Evolutionary conservation across 1,284 basidiomycete species (phyloP), one percentile per base, ranked within the genome.

Genomic region (Moesziomyces sp.): DNA sequence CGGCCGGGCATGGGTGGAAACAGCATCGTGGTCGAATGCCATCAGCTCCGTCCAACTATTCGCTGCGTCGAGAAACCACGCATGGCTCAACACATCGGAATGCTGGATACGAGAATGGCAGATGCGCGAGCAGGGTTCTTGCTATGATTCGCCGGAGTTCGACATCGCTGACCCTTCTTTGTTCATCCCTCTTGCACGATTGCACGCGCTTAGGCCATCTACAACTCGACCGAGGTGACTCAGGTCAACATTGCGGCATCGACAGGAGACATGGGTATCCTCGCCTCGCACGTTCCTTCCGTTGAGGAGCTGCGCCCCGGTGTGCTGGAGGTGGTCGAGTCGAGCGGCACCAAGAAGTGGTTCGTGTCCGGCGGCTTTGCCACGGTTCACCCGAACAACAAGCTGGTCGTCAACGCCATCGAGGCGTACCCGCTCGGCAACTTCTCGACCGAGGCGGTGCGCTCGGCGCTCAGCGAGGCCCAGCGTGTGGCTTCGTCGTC

Each of bases 301-400:
- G 79, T 84, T 23, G 82, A 84, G 66, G 72, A 82, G 67, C 79
- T 84, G 48, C 79, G 81, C 34, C 82, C 82, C 19, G 82, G 82
- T 53, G 58, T 84, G 45, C 56, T 84, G 43, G 82, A 84, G 63
- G 80, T 84, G n/a, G 73, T 84, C 58, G 81, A 84, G 57, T 70
- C 76, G 18, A 58, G 50, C 56, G 82, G 80, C 45, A 64, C 74
- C 46, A 82, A 80, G 72, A 83, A 81, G 64, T 81, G 74, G 74
- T 84, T 83, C 63, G 97, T 94, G 57, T 97, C 96, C 63, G 92
- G 93, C 73, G 97, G 97, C 65, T 98, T 99, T 85, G 96, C 97
- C 59, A 97, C 92, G 65, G 93, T 99, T 52, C 97, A 99, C 87
- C 93, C 94, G 53, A 94, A 95, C 88, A 99, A 98, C 89, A 91